Conservation (phyloP, 108 stramenopile genomes). For the Cyclotella baltica region DNA sequence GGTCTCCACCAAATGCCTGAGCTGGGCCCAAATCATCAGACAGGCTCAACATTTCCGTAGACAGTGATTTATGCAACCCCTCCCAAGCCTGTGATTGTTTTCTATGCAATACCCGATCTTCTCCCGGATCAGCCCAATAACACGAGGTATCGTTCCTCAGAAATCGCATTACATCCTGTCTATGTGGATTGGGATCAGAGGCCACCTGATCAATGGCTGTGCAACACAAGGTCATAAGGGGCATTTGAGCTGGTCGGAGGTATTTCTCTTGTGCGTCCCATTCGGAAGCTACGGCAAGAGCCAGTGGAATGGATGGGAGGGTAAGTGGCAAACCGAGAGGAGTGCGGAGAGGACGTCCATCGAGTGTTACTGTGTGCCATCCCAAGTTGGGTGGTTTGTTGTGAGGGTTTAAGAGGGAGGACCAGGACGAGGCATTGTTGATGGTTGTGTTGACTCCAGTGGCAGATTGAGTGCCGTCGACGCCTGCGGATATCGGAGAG, state of each 20-base stretch:
- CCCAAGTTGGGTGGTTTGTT: neutral
- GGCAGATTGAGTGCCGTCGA: constrained; percentile 84
- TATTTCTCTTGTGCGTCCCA: constrained; percentile 91
- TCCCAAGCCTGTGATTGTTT: constrained; percentile 73
- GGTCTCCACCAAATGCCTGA: constrained; percentile 69
- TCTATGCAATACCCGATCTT: constrained; percentile 81
- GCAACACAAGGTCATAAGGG: constrained; percentile 95
- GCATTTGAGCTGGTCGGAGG: constrained; percentile 95
- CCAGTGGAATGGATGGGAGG: constrained; percentile 82
- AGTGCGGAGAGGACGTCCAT: constrained; percentile 77
- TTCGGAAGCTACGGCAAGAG: constrained; percentile 90
- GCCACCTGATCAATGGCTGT: constrained; percentile 90
- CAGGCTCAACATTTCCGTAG: constrained; percentile 35
- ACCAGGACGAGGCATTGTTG: constrained; percentile 36
- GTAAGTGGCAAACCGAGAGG: constrained; percentile 79
- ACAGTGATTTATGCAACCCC: constrained; percentile 64
- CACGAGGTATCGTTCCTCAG: constrained; percentile 92
- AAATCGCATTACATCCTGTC: constrained; percentile 66
- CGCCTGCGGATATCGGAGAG: constrained; percentile 87
- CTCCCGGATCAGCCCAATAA: constrained; percentile 82
- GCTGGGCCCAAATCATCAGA: constrained; percentile 59
- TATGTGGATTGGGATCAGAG: constrained; percentile 54
- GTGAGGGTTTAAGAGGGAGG: constrained; percentile 38
- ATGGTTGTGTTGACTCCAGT: constrained; percentile 64
- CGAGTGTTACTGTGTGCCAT: constrained; percentile 85